These are phyloP conservation scores for Staphylotrichum longicolle DNA, from an alignment of 495 filamentous ascomycete species.

Conservation along the genomic window DNA sequence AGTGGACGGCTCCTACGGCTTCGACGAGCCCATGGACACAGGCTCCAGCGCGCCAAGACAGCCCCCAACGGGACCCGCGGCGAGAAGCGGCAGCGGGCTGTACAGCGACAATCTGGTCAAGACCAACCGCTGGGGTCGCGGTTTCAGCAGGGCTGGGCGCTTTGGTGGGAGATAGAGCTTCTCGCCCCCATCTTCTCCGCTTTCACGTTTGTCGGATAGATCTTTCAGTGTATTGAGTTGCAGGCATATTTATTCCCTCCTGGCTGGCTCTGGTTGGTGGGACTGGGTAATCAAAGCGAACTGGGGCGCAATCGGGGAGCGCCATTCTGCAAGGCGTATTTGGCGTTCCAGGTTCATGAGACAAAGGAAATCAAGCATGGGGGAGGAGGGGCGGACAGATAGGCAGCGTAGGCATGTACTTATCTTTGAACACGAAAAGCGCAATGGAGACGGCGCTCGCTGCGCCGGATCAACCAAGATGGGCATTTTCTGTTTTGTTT, in stretches of 20 bases:
- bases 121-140: slow-evolving; percentile 21
- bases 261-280: background rate
- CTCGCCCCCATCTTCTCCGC: background rate
- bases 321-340: background rate
- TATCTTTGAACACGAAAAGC: no score
- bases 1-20: slow-evolving; percentile 23
- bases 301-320: background rate
- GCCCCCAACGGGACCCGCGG: slow-evolving; percentile 7
- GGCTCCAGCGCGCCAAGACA: background rate
- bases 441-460: no score
- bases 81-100: slow-evolving; percentile 11
- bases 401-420: no score
- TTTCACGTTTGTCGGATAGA: background rate
- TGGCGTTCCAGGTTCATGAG: slow-evolving; percentile 3
- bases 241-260: background rate
- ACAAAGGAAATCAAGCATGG: background rate
- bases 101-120: slow-evolving; percentile 21
- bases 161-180: slow-evolving; percentile 6
- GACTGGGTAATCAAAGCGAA: background rate
- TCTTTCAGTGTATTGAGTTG: background rate
- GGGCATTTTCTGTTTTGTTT: no score
- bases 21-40: slow-evolving; percentile 16
- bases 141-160: slow-evolving; percentile 14
- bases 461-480: no score
- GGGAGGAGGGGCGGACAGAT: no score